These are phyloP conservation scores for Pythium pyrilobum DNA, from an alignment of 352 stramenopile species.

Conservation along the genomic window DNA sequence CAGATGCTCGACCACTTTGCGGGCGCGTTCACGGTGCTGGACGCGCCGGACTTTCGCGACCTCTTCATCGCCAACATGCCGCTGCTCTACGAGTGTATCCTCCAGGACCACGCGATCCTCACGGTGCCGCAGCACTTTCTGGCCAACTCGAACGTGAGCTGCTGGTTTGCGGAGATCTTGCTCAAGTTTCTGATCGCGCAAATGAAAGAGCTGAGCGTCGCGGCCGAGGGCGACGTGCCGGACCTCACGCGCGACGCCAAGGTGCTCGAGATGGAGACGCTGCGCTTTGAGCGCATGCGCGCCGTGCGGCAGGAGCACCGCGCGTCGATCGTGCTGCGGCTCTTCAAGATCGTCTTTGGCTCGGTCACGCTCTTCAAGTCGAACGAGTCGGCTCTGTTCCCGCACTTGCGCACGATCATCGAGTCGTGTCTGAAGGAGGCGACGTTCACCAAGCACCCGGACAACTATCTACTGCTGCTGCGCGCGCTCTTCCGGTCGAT, in stretches of 20 bases:
- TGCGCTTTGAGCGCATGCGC: slow-evolving; percentile 81
- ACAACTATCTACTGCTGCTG: slow-evolving; percentile 95
- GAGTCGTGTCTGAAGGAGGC: slow-evolving; percentile 89
- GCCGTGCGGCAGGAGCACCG: slow-evolving; percentile 60
- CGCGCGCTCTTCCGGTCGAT: slow-evolving; percentile 95
- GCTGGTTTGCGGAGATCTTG: slow-evolving; percentile 93
- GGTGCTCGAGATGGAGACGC: slow-evolving; percentile 59
- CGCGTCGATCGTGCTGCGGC: slow-evolving; percentile 83
- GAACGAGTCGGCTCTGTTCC: slow-evolving; percentile 94
- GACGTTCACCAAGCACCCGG: slow-evolving; percentile 87
- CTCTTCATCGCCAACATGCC: slow-evolving; percentile 88
- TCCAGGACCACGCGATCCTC: slow-evolving; percentile 92
- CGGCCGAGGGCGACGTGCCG: slow-evolving; percentile 67
- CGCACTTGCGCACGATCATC: slow-evolving; percentile 93
- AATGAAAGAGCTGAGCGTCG: slow-evolving; percentile 89
- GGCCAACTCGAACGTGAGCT: slow-evolving; percentile 90
- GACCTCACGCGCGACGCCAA: slow-evolving; percentile 76
- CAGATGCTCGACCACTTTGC: slow-evolving; percentile 97
- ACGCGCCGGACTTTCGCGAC: slow-evolving; percentile 92
- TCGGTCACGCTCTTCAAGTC: slow-evolving; percentile 94
- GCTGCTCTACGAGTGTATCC: slow-evolving; percentile 90
- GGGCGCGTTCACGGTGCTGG: slow-evolving; percentile 94
- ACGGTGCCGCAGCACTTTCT: slow-evolving; percentile 95
- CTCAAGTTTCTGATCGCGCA: slow-evolving; percentile 94
- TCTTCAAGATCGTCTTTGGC: slow-evolving; percentile 96